These are phyloP conservation scores for Lentinula edodes DNA, from an alignment of 768 basidiomycete genomes.

Conservation along the genomic window DNA sequence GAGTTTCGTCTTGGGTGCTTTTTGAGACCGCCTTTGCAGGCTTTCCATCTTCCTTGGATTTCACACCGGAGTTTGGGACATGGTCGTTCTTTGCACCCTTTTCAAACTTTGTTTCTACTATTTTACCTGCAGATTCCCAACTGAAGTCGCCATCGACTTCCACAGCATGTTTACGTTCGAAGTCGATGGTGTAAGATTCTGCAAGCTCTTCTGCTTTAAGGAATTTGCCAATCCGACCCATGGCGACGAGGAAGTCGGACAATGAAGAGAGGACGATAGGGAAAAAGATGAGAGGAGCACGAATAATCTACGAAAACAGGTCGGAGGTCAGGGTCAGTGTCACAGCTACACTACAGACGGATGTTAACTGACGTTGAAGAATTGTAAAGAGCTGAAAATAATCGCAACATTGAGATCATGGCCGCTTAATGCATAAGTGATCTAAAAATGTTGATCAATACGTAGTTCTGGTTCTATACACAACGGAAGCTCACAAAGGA, in stretches of 20 bases:
- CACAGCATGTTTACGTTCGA: conserved; percentile 21
- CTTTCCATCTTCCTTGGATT: conserved; percentile 11
- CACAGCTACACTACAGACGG: neutral
- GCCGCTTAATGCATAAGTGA: conserved; percentile 37
- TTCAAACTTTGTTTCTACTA: conserved; percentile 20
- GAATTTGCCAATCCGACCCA: conserved; percentile 25
- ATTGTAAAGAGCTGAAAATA: conserved; percentile 25
- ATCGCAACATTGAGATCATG: conserved; percentile 30
- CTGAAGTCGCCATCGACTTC: conserved; percentile 23
- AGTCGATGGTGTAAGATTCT: conserved; percentile 24
- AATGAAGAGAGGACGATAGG: conserved; percentile 30
- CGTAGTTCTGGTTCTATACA: neutral
- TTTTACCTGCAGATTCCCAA: conserved; percentile 27
- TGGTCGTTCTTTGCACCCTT: conserved; percentile 15
- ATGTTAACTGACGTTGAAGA: conserved; percentile 14
- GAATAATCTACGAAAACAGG: conserved; percentile 33
- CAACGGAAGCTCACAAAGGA: conserved; percentile 31
- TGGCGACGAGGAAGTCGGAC: conserved; percentile 27
- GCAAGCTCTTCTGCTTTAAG: conserved; percentile 31
- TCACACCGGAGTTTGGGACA: conserved; percentile 8
- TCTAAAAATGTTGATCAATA: neutral
- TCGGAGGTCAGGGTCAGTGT: neutral
- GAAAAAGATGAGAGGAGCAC: conserved; percentile 30
- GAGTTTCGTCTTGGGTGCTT: too few species aligned
- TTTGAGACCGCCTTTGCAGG: conserved; percentile 9